Base-by-base conservation (phyloP, 139 green algal genomes). In the Eudorina sp. region DNA sequence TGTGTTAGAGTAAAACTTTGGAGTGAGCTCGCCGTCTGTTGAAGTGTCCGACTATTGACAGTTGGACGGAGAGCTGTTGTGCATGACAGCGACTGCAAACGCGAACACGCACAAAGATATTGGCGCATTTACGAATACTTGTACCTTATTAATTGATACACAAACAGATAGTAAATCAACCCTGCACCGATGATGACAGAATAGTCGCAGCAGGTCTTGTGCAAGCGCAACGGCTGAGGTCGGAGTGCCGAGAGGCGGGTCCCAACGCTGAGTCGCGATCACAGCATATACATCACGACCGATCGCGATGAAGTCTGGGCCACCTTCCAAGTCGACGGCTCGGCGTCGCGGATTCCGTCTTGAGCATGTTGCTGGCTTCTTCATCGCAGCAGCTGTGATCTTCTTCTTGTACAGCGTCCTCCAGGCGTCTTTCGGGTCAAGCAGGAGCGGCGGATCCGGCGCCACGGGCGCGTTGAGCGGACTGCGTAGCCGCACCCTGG, bases 401-500 rank as follows among this genome's bases (percentile, higher is more conserved):
- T 87, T 87, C 60, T 87, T 87, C 45, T 25, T 25, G 6, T 87
- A 87, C 21, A 87, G 81, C 64, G 64, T 87, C 2, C n/a, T 79
- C 31, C 81, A 87, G 19, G 81, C 81, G n/a, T n/a, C n/a, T n/a
- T n/a, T n/a, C 40, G 76, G 80, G 29, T 46, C 46, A 2, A 40
- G 78, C 29, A 41, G 53, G 40, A n/a, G 19, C 60, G 40, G 40
- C 38, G 79, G 53, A 18, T 3, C 38, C 29, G 41, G 38, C 41
- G 41, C 3, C 14, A 8, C 55, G 0, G 25, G 48, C 31, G 74
- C 29, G 29, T 6, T 62, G n/a, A 66, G 11, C n/a, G 14, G 16
- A 8, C 76, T 70, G 51, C 31, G 51, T 23, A 38, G 21, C 48
- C 48, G 76, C 76, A 51, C 1, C 34, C 78, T 72, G 2, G 19